These are phyloP conservation scores for Trichoderma gracile DNA, from an alignment of 2,329 filamentous ascomycete species.

Conservation along the genomic window DNA sequence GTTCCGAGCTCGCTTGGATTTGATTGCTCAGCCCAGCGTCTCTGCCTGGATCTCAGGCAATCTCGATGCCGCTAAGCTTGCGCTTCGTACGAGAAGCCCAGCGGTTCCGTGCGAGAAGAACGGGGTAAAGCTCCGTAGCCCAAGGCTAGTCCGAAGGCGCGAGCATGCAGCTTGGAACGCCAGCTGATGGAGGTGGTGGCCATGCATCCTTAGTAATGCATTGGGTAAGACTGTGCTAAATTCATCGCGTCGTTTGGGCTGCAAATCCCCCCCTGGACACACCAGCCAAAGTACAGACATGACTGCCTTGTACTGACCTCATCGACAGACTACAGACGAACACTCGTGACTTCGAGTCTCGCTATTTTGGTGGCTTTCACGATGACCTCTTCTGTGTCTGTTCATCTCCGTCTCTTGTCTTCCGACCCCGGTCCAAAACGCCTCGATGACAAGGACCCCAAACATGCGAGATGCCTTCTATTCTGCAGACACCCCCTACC, in stretches of 20 bases:
- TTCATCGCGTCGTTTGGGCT: constrained; percentile 6
- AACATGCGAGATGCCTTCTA: background rate
- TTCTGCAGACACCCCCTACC: background rate
- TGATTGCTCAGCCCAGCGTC: background rate
- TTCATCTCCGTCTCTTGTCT: too few species aligned
- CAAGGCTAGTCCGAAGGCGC: background rate
- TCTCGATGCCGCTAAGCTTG: background rate
- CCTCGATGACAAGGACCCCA: background rate
- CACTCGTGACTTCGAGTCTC: too few species aligned
- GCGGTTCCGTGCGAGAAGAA: background rate
- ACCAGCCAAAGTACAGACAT: too few species aligned
- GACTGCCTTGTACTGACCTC: too few species aligned
- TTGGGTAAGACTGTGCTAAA: constrained; percentile 11
- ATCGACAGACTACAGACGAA: too few species aligned
- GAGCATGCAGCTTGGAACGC: background rate
- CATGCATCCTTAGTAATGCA: constrained; percentile 13
- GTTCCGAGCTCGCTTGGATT: background rate
- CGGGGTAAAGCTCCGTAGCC: constrained; percentile 7
- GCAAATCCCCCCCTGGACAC: background rate
- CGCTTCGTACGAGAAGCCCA: background rate
- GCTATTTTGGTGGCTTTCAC: background rate
- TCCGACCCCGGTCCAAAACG: background rate
- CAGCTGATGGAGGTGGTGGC: constrained; percentile 9
- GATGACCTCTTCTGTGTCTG: background rate
- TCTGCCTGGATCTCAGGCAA: background rate